Conservation (phyloP, 768 basidiomycete species). For the Termitomyces sp. region DNA sequence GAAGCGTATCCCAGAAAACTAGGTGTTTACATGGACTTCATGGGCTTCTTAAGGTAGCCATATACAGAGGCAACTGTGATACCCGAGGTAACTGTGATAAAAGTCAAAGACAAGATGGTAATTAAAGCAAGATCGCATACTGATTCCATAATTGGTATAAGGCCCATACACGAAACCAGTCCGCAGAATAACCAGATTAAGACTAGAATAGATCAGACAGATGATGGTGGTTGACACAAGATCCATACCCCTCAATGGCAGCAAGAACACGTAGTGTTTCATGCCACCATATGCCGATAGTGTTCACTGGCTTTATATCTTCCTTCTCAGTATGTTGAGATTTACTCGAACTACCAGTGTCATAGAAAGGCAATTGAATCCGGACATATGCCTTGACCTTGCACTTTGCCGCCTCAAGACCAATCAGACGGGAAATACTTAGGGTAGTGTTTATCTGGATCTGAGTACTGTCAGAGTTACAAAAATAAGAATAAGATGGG, state of each 20-base stretch:
- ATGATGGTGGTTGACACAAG: conserved; percentile 1
- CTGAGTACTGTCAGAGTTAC: conserved; percentile 28
- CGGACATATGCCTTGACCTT: conserved; percentile 78
- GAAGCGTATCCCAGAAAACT: neutral
- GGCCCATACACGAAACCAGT: conserved; percentile 79
- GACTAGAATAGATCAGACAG: conserved; percentile 33
- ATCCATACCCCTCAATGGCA: conserved; percentile 61
- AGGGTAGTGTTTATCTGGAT: conserved; percentile 77
- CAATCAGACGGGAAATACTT: conserved; percentile 61
- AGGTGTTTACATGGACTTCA: conserved; percentile 70
- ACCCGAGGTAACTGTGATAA: conserved; percentile 53
- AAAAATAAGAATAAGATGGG: conserved; percentile 5
- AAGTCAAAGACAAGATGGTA: conserved; percentile 9
- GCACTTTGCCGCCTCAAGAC: conserved; percentile 73
- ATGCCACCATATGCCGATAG: conserved; percentile 84
- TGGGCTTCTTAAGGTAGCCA: conserved; percentile 75
- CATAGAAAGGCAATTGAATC: conserved; percentile 74
- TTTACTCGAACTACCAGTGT: conserved; percentile 53
- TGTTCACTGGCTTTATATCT: conserved; percentile 64
- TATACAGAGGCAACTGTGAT: conserved; percentile 78
- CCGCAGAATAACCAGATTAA: conserved; percentile 78
- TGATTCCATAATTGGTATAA: conserved; percentile 65
- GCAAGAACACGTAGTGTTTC: conserved; percentile 74
- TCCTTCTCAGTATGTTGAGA: conserved; percentile 65
- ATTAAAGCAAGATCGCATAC: conserved; percentile 32